Evolutionary conservation across 2,329 filamentous ascomycete species (phyloP), one percentile per base, ranked within the genome.

Genomic region (Sporothrix protearum): DNA sequence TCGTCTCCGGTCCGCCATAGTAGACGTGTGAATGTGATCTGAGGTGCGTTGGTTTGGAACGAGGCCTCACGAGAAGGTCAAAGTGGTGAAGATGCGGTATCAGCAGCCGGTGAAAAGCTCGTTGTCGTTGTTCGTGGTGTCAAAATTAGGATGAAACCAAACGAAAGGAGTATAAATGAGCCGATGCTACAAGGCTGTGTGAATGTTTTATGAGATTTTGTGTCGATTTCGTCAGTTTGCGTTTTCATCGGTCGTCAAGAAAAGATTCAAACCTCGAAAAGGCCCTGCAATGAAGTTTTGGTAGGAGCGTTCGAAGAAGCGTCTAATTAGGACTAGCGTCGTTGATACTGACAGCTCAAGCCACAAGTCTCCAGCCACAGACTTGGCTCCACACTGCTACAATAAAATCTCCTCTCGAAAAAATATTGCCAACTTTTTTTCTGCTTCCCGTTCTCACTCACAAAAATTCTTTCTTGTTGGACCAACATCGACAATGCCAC

Each of bases 1-100:
- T 77, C 96, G 89, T 82, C 95, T 90, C 80, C 94, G 89, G 80
- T 99, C 96, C 71, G 91, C 85, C 92, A 94, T 94, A 33, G 36
- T 49, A 39, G 16, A 55, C 7, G 30, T 45, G 4, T 71, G 69
- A 22, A 42, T 45, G 10, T 33, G 45, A 45, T 36, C 45, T 30
- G 16, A 7, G 33, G 10, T 4, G 49, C 28, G 7, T 45, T 22
- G 36, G 22, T 1, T 42, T 39, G 3, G 19, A 30, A 28, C n/a
- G 49, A 25, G 4, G 51, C 51, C 45, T 61, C 39, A 39, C 53
- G 10, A 66, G 22, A 19, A 28, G 39, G 36, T 33, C 10, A 28
- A 33, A 25, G 3, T 28, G 8, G 30, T 22, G 16, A 36, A 16
- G 10, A 42, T 64, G 10, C n/a, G 2, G 49, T 10, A 4, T 33